Conservation (phyloP, 306 rosid genomes). For the Sicyos baderoa region DNA sequence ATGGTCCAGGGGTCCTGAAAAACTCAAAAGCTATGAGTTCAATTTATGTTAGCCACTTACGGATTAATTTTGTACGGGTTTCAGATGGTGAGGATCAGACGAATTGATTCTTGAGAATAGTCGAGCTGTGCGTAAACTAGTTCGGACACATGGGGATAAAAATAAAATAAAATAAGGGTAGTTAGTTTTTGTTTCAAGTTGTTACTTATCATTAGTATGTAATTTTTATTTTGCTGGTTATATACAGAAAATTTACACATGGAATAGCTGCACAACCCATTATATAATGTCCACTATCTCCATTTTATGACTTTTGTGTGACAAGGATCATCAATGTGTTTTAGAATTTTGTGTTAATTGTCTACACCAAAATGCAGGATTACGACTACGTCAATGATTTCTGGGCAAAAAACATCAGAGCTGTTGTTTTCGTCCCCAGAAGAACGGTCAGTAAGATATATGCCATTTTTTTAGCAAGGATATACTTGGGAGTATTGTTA, state of each 20-base stretch:
- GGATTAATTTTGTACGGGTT: no score
- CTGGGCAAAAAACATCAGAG: constrained; percentile 36
- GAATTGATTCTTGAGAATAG: no score
- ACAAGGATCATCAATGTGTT: neutral
- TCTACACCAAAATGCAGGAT: constrained; percentile 30
- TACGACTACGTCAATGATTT: constrained; percentile 34
- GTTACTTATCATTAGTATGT: neutral
- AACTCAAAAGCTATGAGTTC: no score
- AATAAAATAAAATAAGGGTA: neutral
- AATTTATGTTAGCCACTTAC: no score
- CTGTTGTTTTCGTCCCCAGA: constrained; percentile 24
- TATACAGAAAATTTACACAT: neutral
- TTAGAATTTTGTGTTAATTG: neutral
- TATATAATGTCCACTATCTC: neutral
- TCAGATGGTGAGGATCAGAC: no score
- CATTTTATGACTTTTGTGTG: neutral
- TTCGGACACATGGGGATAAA: no score
- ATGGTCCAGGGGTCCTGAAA: no score
- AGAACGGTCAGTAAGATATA: constrained; percentile 37
- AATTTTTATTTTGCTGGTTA: neutral
- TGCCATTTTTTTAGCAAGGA: neutral
- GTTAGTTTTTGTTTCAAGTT: neutral
- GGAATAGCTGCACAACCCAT: neutral
- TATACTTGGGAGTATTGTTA: neutral
- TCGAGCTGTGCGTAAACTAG: no score